Percentiles rank a stretch among this genome's conserved stretches.
Evolutionary conservation across 345 rosid species (phyloP).

Genomic region (Geranium brycei): DNA sequence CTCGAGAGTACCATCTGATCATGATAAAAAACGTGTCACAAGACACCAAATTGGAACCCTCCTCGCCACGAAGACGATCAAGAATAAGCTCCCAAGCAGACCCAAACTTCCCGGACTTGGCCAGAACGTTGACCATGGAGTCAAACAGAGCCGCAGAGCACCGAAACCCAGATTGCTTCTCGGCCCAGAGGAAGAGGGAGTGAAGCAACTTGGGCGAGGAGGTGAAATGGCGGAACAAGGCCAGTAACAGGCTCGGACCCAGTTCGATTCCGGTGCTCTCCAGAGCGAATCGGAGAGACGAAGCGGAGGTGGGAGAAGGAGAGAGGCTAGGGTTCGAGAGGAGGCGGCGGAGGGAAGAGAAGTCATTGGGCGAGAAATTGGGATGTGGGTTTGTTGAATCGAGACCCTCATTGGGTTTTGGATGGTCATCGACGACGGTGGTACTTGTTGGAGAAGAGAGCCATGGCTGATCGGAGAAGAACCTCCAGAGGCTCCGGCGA

Average conservation of each 20-base stretch:
- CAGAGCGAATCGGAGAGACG: slow-evolving; percentile 37
- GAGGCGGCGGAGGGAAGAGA: slow-evolving; percentile 35
- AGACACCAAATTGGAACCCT: slow-evolving; percentile 34
- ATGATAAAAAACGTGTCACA: slow-evolving; percentile 47
- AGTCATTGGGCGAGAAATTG: slow-evolving; percentile 25
- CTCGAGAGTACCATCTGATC: slow-evolving; percentile 72
- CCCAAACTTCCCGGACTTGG: slow-evolving; percentile 55
- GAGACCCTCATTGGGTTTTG: too few species aligned
- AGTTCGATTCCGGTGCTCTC: slow-evolving; percentile 47
- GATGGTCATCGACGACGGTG: too few species aligned
- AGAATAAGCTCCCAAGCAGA: slow-evolving; percentile 61
- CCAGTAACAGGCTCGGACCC: slow-evolving; percentile 24
- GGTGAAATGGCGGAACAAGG: slow-evolving; percentile 42
- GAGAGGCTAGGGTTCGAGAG: slow-evolving; percentile 29
- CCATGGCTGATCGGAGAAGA: too few species aligned
- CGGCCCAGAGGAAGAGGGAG: slow-evolving; percentile 61
- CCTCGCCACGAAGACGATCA: slow-evolving; percentile 26
- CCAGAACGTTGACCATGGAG: slow-evolving; percentile 38
- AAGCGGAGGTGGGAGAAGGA: neutral
- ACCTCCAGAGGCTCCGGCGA: too few species aligned
- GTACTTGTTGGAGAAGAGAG: too few species aligned
- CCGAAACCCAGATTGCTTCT: slow-evolving; percentile 42
- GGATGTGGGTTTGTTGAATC: neutral
- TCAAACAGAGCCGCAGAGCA: slow-evolving; percentile 33
- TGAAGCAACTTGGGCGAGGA: slow-evolving; percentile 58